Base-by-base conservation (phyloP, 495 filamentous ascomycete genomes). In the Daldinia loculata region DNA sequence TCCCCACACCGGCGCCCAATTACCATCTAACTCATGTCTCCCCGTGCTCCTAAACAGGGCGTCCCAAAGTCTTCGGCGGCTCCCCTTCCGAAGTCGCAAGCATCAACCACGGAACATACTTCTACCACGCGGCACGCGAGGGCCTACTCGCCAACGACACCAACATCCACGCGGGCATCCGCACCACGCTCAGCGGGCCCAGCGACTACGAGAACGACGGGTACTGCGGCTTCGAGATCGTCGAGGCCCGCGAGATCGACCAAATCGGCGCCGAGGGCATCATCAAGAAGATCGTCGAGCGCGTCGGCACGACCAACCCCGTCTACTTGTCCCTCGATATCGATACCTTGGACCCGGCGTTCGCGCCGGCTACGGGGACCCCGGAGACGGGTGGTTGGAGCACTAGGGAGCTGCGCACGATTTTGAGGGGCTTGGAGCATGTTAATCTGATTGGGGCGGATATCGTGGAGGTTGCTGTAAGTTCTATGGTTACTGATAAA, bases 91-190 rank as follows among this genome's bases (percentile, higher is more conserved):
- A 87, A 55, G 93, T 95, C 8, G 81, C 81, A 3, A 75, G 74
- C 64, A 93, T 95, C 80, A 96, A 91, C 77, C 93, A 97, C 78
- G 93, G 93, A 6, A 91, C 86, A 24, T 94, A 95, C 84, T 95
- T 96, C 83, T 93, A 92, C 84, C 87, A 93, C 72, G 93, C 93
- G 2, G 85, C 88, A 58, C 88, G 86, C 15, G 92, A 95, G 78
- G 91, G 91, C 0, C 79, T 95, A 45, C 90, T 95, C 55, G 80
- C 84, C 26, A 92, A 93, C 76, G 83, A 87, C 61, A 91, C 87
- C 15, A 82, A 80, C 69, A 89, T 93, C 26, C 93, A 95, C 78
- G 93, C 92, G 1, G 92, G 93, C 1, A 86, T 95, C 58, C 85
- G 92, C 22, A 95, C 91, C 0, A 84, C 92, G 6, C 80, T 95